Evolutionary conservation across 768 basidiomycete species (phyloP), one percentile per base, ranked within the genome.

Genomic region (Amanita jacksonii): DNA sequence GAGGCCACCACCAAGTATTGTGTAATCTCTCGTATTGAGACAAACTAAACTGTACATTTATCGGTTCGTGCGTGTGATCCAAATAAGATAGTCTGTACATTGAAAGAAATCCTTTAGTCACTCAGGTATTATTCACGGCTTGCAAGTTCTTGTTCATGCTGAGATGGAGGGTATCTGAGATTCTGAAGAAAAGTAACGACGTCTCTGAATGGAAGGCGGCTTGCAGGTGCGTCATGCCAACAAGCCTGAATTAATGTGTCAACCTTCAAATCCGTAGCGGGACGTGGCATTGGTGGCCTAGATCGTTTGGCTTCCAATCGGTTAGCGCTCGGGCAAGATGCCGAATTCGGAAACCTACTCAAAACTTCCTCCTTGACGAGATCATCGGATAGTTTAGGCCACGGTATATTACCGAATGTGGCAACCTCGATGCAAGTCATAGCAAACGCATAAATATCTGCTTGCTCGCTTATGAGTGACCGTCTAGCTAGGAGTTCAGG

Each of bases 361-460:
- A 75, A 51, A 10, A 83, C 76, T 20, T 74, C 66, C 43, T 65
- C 63, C 22, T 65, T 64, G 20, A 83, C 73, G 1, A 66, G 60
- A 5, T 67, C 65, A 42, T 81, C 77, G 38, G 75, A 69, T 47
- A 67, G 57, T 9, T 62, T 54, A 3, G 64, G 59, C 77, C 79
- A 82, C 1, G 81, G 79, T 40, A 80, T 57, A 43, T 72, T 68
- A 4, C 80, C 81, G 62, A 77, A 74, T 0, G 72, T 68, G 20
- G 82, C 59, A 41, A 83, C 73, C 55, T 84, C 81, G 5, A 77
- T 61, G 45, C 79, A 83, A 33, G 68, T 67, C 43, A 86, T 77
- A 0, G 77, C 76, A 53, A 74, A 88, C 1, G 82, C 73, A 42
- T 83, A 88, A 4, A 85, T 73, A 53, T 86, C 84, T 38, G 70